Conservation (phyloP, 2,329 filamentous ascomycete genomes). For the Trichophyton simii region DNA sequence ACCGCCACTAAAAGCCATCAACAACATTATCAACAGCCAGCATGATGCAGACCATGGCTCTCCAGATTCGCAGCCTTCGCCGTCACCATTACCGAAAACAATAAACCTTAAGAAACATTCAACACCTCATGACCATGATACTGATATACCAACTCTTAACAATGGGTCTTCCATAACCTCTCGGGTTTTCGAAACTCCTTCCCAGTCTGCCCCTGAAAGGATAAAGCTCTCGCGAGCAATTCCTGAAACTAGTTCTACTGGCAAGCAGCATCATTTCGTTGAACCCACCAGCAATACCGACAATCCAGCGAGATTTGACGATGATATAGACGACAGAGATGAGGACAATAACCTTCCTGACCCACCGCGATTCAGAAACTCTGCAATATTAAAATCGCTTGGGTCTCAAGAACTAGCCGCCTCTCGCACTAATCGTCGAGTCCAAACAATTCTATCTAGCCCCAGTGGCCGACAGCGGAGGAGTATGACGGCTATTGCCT, state of each 20-base stretch:
- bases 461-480: slow-evolving; percentile 27
- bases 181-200: slow-evolving; percentile 29
- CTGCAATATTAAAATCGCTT: not conserved
- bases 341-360: slow-evolving; percentile 5
- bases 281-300: not conserved
- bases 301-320: too few relatives aligned
- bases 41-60: not conserved
- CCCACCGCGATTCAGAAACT: not conserved
- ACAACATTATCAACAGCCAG: not conserved
- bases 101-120: not conserved
- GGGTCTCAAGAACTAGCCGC: slow-evolving; percentile 2
- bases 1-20: not conserved
- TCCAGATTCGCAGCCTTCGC: not conserved
- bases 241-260: slow-evolving; percentile 28
- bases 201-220: slow-evolving; percentile 16
- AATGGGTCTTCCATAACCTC: slow-evolving; percentile 30
- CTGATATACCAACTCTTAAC: not conserved
- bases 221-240: slow-evolving; percentile 18
- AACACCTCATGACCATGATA: not conserved
- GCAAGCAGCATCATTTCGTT: slow-evolving; percentile 9
- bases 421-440: slow-evolving; percentile 5
- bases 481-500: slow-evolving; percentile 31
- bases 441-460: slow-evolving; percentile 24
- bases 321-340: not conserved
- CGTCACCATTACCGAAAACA: not conserved